Evolutionary conservation across 1,284 basidiomycete species (phyloP).

Genomic region (Apiotrichum akiyoshidainum): DNA sequence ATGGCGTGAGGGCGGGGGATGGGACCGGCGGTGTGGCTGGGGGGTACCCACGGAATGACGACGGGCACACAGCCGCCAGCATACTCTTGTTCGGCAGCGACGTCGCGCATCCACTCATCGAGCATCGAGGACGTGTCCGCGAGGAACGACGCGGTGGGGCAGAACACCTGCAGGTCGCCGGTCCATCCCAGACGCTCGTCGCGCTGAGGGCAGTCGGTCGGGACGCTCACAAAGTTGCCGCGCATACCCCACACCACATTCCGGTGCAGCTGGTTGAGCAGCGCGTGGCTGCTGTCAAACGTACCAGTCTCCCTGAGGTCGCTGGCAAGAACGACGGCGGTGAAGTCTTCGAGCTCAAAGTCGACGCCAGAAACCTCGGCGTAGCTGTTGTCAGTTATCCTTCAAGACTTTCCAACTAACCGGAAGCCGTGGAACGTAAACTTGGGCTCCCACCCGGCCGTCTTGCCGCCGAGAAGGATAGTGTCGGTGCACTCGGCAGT

Average conservation of each 20-base stretch:
- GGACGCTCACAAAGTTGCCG: constrained; percentile 39
- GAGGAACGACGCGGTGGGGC: constrained; percentile 35
- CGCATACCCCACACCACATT: constrained; percentile 37
- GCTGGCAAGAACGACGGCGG: constrained; percentile 31
- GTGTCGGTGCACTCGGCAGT: constrained; percentile 21
- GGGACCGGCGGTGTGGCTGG: background rate
- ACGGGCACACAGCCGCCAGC: constrained; percentile 23
- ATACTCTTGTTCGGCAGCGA: constrained; percentile 27
- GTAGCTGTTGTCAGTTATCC: no score
- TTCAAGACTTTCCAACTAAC: constrained; percentile 17
- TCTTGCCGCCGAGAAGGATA: constrained; percentile 16
- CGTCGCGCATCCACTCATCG: constrained; percentile 35
- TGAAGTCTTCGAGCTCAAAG: constrained; percentile 16
- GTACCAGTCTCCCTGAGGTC: constrained; percentile 33
- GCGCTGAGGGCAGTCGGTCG: constrained; percentile 46
- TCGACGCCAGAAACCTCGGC: background rate
- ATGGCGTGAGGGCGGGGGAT: constrained; percentile 1
- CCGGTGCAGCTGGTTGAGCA: constrained; percentile 34
- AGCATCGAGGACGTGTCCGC: constrained; percentile 35
- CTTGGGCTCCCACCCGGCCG: constrained; percentile 19
- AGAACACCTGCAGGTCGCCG: constrained; percentile 41
- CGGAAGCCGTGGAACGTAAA: constrained; percentile 36
- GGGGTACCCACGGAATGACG: constrained; percentile 30
- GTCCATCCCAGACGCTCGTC: constrained; percentile 48
- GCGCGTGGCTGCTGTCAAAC: constrained; percentile 33